These are phyloP conservation scores for Fragaria vesca DNA, from an alignment of 306 rosid genomes.

Conservation along the genomic window DNA sequence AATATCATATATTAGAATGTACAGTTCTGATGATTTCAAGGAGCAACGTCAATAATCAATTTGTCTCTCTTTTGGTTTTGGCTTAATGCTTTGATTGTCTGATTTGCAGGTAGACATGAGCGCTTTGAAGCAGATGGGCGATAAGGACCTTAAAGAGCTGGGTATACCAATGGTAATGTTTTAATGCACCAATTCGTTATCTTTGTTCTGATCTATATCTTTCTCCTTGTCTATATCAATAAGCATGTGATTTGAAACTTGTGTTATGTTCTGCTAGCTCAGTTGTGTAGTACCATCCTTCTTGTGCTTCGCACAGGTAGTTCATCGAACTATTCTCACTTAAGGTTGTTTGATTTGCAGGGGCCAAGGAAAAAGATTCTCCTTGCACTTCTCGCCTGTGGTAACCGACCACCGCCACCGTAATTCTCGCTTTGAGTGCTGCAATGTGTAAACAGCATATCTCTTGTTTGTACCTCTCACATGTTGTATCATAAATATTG, in stretches of 20 bases:
- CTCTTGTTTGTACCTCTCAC: background rate
- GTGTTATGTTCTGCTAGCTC: background rate
- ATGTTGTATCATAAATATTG: background rate
- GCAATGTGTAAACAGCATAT: background rate
- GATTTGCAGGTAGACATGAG: conserved; percentile 58
- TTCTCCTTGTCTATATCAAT: background rate
- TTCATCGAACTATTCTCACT: background rate
- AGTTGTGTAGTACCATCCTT: background rate
- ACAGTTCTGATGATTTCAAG: background rate
- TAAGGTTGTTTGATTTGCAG: conserved; percentile 35
- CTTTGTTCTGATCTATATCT: background rate
- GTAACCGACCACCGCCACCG: conserved; percentile 32
- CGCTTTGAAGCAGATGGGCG: conserved; percentile 65
- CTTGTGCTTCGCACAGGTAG: background rate
- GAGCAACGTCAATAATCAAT: background rate
- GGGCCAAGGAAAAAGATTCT: conserved; percentile 77
- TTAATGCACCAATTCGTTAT: background rate
- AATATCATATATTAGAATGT: background rate
- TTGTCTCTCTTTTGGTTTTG: background rate
- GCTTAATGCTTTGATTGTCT: background rate
- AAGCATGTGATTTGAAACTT: background rate
- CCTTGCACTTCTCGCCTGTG: conserved; percentile 39
- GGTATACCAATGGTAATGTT: conserved; percentile 67
- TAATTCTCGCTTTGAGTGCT: background rate
- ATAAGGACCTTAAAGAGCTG: conserved; percentile 65